phyloP scores from a whole-genome alignment of 176 grass and related monocot species.

The Pontederia crassipes region DNA sequence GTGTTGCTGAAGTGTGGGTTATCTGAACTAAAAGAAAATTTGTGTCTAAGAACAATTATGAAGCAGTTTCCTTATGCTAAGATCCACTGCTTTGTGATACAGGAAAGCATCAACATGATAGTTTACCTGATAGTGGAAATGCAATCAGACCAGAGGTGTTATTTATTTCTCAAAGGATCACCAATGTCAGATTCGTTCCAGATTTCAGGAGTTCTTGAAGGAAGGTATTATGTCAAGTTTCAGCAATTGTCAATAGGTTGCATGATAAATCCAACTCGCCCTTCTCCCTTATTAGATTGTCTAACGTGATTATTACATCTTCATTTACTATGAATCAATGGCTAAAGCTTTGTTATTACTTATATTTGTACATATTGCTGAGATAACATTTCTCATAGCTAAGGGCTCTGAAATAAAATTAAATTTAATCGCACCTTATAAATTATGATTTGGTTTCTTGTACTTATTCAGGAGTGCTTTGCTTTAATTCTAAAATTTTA shows the following conservation, averaged over 20 bases:
- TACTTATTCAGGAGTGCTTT: slow-evolving; percentile 65
- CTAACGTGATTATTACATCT: slow-evolving; percentile 25
- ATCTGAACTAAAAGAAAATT: too few relatives aligned
- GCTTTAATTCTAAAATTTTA: slow-evolving; percentile 27
- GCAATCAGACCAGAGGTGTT: slow-evolving; percentile 58
- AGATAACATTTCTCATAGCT: neutral
- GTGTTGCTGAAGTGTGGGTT: too few relatives aligned
- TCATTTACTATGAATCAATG: neutral
- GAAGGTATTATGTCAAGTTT: slow-evolving; percentile 63
- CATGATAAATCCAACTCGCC: slow-evolving; percentile 37
- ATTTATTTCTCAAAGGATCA: slow-evolving; percentile 46
- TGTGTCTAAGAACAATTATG: too few relatives aligned
- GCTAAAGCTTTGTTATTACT: too few relatives aligned
- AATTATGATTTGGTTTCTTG: slow-evolving; percentile 51
- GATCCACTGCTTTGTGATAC: too few relatives aligned
- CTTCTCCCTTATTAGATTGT: slow-evolving; percentile 46
- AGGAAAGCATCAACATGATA: too few relatives aligned
- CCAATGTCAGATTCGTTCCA: slow-evolving; percentile 73
- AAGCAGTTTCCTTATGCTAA: too few relatives aligned
- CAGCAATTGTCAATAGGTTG: slow-evolving; percentile 62
- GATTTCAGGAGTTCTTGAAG: slow-evolving; percentile 74
- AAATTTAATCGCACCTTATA: neutral
- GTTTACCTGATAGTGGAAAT: neutral
- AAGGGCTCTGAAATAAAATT: neutral
- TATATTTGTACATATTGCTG: too few relatives aligned